Conservation (phyloP, 2,329 filamentous ascomycete species). For the Epichloe gansuensis region DNA sequence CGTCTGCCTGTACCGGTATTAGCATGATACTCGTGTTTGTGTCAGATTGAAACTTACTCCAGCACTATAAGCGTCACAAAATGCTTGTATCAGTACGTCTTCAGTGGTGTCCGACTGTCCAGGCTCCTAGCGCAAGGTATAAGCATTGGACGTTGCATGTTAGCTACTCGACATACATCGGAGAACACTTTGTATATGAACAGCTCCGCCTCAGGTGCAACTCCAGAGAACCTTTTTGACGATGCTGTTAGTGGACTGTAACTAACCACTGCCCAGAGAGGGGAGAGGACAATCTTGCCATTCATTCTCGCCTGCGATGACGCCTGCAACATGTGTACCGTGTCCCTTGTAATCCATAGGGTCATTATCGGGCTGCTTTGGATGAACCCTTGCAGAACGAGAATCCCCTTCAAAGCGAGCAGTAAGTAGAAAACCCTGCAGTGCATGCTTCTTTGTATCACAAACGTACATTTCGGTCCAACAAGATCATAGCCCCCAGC, state of each 20-base stretch:
- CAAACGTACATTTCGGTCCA: conserved; percentile 18
- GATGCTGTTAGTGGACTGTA: background rate
- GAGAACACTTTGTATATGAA: conserved; percentile 33
- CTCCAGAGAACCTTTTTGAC: conserved; percentile 25
- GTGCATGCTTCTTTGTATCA: background rate
- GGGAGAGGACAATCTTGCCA: conserved; percentile 10
- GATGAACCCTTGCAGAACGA: conserved; percentile 6
- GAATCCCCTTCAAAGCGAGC: background rate
- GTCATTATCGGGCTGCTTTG: conserved; percentile 20
- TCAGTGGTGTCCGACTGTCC: conserved; percentile 14
- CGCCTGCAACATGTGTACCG: conserved; percentile 27
- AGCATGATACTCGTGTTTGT: background rate
- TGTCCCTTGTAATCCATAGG: conserved; percentile 13
- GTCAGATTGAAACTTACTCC: conserved; percentile 12
- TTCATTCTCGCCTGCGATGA: conserved; percentile 32
- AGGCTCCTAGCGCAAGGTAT: background rate
- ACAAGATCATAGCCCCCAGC: conserved; percentile 26
- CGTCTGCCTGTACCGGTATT: conserved; percentile 20
- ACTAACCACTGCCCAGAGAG: background rate
- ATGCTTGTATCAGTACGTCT: conserved; percentile 22
- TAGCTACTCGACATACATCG: conserved; percentile 10
- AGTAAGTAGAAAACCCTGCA: background rate
- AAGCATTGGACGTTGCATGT: background rate
- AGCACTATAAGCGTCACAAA: conserved; percentile 23
- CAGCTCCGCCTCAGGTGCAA: conserved; percentile 31